Conservation (phyloP, 352 stramenopile genomes). For the Aphanomyces invadans region DNA sequence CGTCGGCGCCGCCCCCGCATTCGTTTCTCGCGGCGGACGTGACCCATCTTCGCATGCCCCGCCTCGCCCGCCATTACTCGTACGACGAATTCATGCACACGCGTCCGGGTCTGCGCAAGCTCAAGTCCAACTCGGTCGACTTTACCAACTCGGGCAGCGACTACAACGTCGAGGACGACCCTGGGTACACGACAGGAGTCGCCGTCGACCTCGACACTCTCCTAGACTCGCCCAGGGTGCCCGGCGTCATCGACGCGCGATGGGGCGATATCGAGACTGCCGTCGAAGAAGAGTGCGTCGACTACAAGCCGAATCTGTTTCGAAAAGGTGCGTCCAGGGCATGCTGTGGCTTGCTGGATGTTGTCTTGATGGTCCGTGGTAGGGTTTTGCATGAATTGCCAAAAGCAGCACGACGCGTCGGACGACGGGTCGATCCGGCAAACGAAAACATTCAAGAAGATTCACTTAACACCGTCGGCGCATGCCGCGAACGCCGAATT, state of each 20-base stretch:
- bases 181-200: conserved; percentile 3
- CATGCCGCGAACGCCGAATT: conserved; percentile 71
- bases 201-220: conserved; percentile 66
- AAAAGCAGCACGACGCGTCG: conserved; percentile 82
- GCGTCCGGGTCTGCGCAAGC: not conserved
- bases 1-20: not conserved
- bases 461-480: conserved; percentile 37
- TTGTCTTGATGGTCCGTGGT: not conserved
- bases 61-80: conserved; percentile 16
- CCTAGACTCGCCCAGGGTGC: conserved; percentile 51
- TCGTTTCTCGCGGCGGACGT: not conserved
- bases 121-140: conserved; percentile 21
- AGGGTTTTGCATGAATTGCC: conserved; percentile 81
- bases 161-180: conserved; percentile 23
- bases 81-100: conserved; percentile 25
- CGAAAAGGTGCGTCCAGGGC: conserved; percentile 38
- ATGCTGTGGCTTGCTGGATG: not conserved
- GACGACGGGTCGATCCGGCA: conserved; percentile 44
- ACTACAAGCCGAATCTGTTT: conserved; percentile 79
- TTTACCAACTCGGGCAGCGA: conserved; percentile 5
- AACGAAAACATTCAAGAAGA: conserved; percentile 77
- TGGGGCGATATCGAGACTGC: conserved; percentile 79
- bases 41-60: not conserved
- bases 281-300: conserved; percentile 73
- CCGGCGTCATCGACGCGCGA: conserved; percentile 63